phyloP scores from a whole-genome alignment of 192 early-diverging fungal species.

The Dispira simplex region DNA sequence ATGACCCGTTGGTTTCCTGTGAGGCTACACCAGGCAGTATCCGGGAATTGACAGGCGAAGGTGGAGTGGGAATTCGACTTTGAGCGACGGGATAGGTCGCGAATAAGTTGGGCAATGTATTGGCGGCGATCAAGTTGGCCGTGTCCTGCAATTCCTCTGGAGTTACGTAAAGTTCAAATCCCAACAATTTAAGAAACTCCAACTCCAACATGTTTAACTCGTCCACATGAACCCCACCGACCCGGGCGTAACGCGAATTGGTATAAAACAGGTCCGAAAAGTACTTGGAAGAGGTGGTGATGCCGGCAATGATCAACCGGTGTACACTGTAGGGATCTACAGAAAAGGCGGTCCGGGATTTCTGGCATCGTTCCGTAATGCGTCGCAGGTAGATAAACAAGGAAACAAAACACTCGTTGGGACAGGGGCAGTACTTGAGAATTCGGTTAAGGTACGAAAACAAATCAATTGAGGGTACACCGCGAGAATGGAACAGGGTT shows the following conservation, averaged over 20 bases:
- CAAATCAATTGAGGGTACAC: slow-evolving; percentile 82
- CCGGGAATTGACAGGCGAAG: background rate
- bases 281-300: slow-evolving; percentile 85
- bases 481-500: slow-evolving; percentile 82
- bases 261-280: slow-evolving; percentile 90
- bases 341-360: slow-evolving; percentile 48
- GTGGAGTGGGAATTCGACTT: slow-evolving; percentile 1
- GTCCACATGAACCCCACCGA: slow-evolving; percentile 78
- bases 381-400: slow-evolving; percentile 82
- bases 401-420: slow-evolving; percentile 79
- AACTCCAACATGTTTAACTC: slow-evolving; percentile 88
- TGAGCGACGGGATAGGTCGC: slow-evolving; percentile 3
- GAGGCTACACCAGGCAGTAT: background rate
- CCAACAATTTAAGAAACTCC: slow-evolving; percentile 72
- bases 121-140: background rate
- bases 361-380: slow-evolving; percentile 36
- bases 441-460: slow-evolving; percentile 73
- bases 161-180: slow-evolving; percentile 67
- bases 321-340: slow-evolving; percentile 86
- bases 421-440: slow-evolving; percentile 86
- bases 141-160: slow-evolving; percentile 59
- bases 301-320: slow-evolving; percentile 75
- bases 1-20: background rate
- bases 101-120: background rate
- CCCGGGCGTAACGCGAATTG: slow-evolving; percentile 73